Conservation (phyloP, 2,329 filamentous ascomycete species). For the Parastagonospora nodorum region DNA sequence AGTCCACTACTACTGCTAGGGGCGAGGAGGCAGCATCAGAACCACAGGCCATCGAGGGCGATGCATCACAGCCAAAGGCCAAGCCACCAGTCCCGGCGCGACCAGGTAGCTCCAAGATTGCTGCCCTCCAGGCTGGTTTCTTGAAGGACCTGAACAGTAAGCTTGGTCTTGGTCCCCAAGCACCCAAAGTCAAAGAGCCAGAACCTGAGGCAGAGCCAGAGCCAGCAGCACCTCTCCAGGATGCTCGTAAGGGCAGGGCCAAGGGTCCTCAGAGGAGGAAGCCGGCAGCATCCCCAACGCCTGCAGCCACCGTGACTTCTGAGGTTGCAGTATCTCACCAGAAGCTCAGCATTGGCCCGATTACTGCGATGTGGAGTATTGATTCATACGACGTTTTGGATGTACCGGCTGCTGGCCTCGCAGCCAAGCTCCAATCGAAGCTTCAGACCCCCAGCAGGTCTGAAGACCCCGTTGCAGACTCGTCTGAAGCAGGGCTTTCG, state of each 20-base stretch:
- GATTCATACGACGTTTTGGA: slow-evolving; percentile 40
- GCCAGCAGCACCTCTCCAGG: slow-evolving; percentile 79
- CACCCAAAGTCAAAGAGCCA: slow-evolving; percentile 74
- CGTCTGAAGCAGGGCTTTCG: not conserved
- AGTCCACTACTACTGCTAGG: slow-evolving; percentile 44
- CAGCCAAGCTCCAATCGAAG: slow-evolving; percentile 30
- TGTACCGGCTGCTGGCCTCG: slow-evolving; percentile 38
- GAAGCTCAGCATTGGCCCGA: slow-evolving; percentile 31
- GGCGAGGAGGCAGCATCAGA: slow-evolving; percentile 37
- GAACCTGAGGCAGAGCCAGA: slow-evolving; percentile 61
- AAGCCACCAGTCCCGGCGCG: slow-evolving; percentile 84
- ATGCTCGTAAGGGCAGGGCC: slow-evolving; percentile 89
- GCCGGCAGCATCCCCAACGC: slow-evolving; percentile 64
- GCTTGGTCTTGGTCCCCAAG: slow-evolving; percentile 82
- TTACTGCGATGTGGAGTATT: slow-evolving; percentile 44
- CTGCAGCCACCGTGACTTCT: slow-evolving; percentile 43
- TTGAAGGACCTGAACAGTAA: slow-evolving; percentile 92
- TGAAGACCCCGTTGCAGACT: slow-evolving; percentile 5
- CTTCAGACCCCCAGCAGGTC: slow-evolving; percentile 12
- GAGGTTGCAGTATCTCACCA: slow-evolving; percentile 39
- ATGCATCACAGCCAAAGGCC: slow-evolving; percentile 61
- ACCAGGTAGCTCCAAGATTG: slow-evolving; percentile 83
- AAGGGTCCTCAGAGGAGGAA: slow-evolving; percentile 82
- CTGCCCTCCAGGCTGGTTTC: slow-evolving; percentile 87
- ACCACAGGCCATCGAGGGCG: slow-evolving; percentile 29